These are phyloP conservation scores for Leccinum brunneo-olivaceum DNA, from an alignment of 1,284 basidiomycete species.

Conservation along the genomic window DNA sequence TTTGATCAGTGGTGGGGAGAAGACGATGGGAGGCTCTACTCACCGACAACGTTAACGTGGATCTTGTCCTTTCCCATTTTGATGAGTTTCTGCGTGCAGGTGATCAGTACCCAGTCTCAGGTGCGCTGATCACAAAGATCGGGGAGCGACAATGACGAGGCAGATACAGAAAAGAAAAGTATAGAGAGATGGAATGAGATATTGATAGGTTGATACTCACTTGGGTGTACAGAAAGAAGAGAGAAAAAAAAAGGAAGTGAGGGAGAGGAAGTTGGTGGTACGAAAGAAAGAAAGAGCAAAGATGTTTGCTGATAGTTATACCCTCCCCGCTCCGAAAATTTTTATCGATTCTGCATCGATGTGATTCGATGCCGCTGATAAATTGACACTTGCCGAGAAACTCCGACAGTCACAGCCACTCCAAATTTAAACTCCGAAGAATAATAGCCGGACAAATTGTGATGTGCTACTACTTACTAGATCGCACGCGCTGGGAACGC, in stretches of 20 bases:
- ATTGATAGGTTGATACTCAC: conserved; percentile 32
- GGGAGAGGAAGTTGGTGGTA: conserved; percentile 46
- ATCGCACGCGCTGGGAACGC: conserved; percentile 27
- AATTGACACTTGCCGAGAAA: conserved; percentile 30
- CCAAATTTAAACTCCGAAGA: conserved; percentile 20
- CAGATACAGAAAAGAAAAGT: conserved; percentile 4
- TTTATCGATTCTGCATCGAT: conserved; percentile 56
- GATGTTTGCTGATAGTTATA: conserved; percentile 56
- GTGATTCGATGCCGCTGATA: conserved; percentile 40
- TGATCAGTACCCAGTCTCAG: conserved; percentile 23
- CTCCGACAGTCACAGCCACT: conserved; percentile 23
- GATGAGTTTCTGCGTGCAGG: conserved; percentile 37
- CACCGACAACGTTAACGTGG: conserved; percentile 91
- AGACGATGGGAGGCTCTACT: conserved; percentile 30
- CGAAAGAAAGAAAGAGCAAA: conserved; percentile 38
- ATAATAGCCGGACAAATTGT: too few species aligned
- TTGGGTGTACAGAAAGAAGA: conserved; percentile 38
- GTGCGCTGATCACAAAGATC: conserved; percentile 26
- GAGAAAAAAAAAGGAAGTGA: conserved; percentile 30
- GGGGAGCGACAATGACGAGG: conserved; percentile 15
- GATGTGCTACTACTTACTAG: conserved; percentile 17
- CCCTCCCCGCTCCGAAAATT: conserved; percentile 38
- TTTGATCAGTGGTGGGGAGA: conserved; percentile 18
- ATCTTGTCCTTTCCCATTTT: conserved; percentile 88
- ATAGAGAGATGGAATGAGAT: conserved; percentile 1